Evolutionary conservation across 129 eudicot species (phyloP).

Genomic region (Mikania micrantha): DNA sequence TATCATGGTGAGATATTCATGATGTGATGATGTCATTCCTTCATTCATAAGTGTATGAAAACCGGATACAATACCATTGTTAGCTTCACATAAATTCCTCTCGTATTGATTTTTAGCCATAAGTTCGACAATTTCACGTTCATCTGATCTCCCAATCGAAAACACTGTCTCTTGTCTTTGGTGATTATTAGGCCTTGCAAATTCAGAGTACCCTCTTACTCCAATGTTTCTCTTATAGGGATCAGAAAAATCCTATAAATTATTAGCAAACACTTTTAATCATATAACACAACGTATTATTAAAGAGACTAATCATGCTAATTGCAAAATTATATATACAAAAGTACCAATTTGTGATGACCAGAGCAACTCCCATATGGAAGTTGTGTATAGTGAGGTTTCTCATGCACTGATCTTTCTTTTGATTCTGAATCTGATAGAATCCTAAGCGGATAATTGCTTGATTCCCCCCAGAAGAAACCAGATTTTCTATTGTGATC

Average conservation of each 20-base stretch:
- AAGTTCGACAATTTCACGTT: slow-evolving; percentile 72
- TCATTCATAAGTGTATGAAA: slow-evolving; percentile 20
- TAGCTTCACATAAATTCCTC: slow-evolving; percentile 35
- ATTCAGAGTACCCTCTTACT: slow-evolving; percentile 29
- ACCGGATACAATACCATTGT: slow-evolving; percentile 13
- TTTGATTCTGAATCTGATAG: slow-evolving; percentile 11
- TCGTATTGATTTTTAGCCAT: slow-evolving; percentile 76
- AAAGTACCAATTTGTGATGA: slow-evolving; percentile 36
- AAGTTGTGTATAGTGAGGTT: slow-evolving; percentile 17
- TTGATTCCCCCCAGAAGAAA: slow-evolving; percentile 31
- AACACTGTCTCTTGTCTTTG: slow-evolving; percentile 33
- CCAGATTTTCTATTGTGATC: slow-evolving; percentile 24
- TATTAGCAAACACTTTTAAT: slow-evolving; percentile 8
- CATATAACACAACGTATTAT: neutral
- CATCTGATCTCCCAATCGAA: slow-evolving; percentile 46
- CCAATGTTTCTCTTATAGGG: slow-evolving; percentile 26
- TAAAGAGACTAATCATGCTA: neutral
- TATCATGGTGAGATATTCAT: slow-evolving; percentile 21
- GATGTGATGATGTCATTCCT: slow-evolving; percentile 16
- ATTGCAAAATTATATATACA: neutral
- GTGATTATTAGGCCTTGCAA: slow-evolving; percentile 24
- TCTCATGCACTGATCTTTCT: slow-evolving; percentile 26
- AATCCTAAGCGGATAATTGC: slow-evolving; percentile 6
- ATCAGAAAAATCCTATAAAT: slow-evolving; percentile 42
- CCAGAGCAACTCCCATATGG: slow-evolving; percentile 28